These are phyloP conservation scores for Beta corolliflora DNA, from an alignment of 179 eudicot genomes.

Conservation along the genomic window DNA sequence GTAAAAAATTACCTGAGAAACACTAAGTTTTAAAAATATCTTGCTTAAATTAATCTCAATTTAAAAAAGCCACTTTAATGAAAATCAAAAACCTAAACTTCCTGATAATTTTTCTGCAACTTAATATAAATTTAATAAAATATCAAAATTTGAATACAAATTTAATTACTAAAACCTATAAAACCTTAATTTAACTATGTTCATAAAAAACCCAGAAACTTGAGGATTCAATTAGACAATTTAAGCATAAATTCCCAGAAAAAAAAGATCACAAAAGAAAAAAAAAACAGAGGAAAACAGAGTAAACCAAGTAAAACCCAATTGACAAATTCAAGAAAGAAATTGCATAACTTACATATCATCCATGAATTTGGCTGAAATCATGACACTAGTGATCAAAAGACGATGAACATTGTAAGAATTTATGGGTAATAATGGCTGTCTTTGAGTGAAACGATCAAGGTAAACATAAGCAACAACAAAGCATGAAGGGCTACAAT, in stretches of 20 bases:
- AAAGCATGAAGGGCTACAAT: constrained; percentile 65
- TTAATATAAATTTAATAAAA: not conserved
- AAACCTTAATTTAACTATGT: not conserved
- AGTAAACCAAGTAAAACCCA: not conserved
- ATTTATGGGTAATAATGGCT: constrained; percentile 49
- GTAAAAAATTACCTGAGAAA: not conserved
- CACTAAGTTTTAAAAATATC: no score
- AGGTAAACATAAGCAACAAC: constrained; percentile 68
- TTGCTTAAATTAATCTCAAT: no score
- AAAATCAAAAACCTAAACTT: not conserved
- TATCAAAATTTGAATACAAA: not conserved
- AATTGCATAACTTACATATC: constrained; percentile 51
- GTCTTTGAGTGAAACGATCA: constrained; percentile 60
- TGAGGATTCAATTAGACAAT: not conserved
- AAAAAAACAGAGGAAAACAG: no score
- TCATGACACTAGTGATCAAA: constrained; percentile 62
- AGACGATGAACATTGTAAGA: constrained; percentile 64
- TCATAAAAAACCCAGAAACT: not conserved
- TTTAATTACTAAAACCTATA: not conserved
- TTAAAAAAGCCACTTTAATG: no score
- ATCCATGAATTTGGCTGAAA: constrained; percentile 74
- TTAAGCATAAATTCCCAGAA: not conserved
- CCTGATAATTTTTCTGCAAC: not conserved
- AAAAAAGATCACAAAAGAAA: not conserved
- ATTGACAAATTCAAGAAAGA: not conserved